These are phyloP conservation scores for Penicillium griseofulvum DNA, from an alignment of 2,329 filamentous ascomycete species.

Conservation along the genomic window DNA sequence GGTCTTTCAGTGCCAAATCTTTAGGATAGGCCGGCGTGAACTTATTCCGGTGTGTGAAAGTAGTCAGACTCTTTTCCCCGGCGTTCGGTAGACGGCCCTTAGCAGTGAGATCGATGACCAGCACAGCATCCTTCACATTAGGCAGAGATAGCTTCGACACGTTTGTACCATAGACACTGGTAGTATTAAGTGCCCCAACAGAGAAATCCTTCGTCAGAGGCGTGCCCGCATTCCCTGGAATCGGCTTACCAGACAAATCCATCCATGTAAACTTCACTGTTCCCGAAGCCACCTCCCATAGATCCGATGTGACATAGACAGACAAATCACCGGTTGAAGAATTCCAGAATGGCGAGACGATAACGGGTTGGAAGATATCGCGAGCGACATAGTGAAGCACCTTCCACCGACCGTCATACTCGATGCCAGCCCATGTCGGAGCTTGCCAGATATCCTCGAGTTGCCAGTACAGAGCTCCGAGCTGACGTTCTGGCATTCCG, in stretches of 20 bases:
- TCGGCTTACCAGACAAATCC: constrained; percentile 47
- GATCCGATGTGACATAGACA: constrained; percentile 57
- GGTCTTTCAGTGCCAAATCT: constrained; percentile 49
- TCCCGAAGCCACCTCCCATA: constrained; percentile 52
- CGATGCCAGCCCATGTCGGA: constrained; percentile 62
- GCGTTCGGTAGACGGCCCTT: constrained; percentile 50
- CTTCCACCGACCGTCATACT: constrained; percentile 64
- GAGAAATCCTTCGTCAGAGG: constrained; percentile 38
- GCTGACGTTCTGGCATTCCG: constrained; percentile 56
- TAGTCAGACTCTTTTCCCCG: constrained; percentile 29
- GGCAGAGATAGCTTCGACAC: constrained; percentile 35
- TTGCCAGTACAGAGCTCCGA: constrained; percentile 64
- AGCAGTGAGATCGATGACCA: constrained; percentile 47
- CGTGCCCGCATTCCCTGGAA: constrained; percentile 39
- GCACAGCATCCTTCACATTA: constrained; percentile 39
- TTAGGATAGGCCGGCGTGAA: constrained; percentile 51
- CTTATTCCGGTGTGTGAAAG: constrained; percentile 52
- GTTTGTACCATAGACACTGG: constrained; percentile 45
- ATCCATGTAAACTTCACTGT: constrained; percentile 53
- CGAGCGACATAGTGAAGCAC: constrained; percentile 58
- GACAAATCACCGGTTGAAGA: constrained; percentile 50
- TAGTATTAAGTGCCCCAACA: constrained; percentile 55
- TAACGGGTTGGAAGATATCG: constrained; percentile 58
- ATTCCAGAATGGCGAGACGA: constrained; percentile 59
- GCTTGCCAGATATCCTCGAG: constrained; percentile 65